Conservation (phyloP, 2,329 filamentous ascomycete genomes). For the Catunica adiposa region DNA sequence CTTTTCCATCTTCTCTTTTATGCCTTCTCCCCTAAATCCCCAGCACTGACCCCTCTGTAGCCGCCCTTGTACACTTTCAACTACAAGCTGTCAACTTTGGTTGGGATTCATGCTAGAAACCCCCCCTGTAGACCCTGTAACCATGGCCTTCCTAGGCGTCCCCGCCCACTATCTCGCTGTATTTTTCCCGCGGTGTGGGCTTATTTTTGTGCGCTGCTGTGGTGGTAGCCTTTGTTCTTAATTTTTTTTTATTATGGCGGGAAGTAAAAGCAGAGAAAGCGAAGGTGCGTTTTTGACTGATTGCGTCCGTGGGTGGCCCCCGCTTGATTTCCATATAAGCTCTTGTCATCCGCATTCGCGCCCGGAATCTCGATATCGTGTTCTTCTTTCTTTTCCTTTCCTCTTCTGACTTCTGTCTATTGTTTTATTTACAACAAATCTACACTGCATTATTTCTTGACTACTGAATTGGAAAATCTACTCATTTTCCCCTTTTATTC, state of each 20-base stretch:
- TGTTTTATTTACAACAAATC: constrained; percentile 5
- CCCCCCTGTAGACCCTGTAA: background rate
- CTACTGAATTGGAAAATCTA: background rate
- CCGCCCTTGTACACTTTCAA: too few species aligned
- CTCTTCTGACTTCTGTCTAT: background rate
- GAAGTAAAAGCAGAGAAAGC: background rate
- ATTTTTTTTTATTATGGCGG: background rate
- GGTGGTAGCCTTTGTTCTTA: background rate
- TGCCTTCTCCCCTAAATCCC: too few species aligned
- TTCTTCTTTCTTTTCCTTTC: constrained; percentile 16
- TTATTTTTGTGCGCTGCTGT: background rate
- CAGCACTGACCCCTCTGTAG: too few species aligned
- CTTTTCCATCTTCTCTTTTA: too few species aligned
- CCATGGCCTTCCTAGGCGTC: background rate
- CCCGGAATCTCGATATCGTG: constrained; percentile 19
- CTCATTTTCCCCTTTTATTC: background rate
- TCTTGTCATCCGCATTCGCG: constrained; percentile 32
- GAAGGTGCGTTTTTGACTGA: constrained; percentile 9
- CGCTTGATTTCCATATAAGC: constrained; percentile 44
- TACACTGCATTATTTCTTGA: background rate
- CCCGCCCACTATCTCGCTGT: background rate
- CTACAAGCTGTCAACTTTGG: too few species aligned
- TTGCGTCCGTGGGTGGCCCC: constrained; percentile 32
- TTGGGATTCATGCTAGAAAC: too few species aligned
- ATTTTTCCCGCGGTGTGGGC: background rate